Evolutionary conservation across 306 rosid genomes (phyloP), one percentile per base, ranked within the genome.

Genomic region (Urtica urens): DNA sequence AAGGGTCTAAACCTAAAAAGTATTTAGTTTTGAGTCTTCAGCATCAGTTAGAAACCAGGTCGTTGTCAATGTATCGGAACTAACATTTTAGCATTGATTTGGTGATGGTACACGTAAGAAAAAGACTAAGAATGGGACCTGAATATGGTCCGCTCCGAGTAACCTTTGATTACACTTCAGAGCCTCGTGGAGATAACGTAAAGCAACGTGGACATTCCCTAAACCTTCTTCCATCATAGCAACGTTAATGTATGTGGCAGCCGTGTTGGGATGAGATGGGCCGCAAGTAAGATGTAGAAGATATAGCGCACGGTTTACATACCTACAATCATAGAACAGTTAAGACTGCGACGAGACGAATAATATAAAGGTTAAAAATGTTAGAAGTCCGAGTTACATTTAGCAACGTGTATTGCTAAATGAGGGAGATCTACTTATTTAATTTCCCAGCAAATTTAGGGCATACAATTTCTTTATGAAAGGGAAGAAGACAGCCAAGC

Each of bases 221-320:
- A 90, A 62, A 57, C 97, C 95, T 84, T 84, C 97, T 75, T 90
- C 97, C 97, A 90, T 90, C 97, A 90, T 90, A 44, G 97, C 97
- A 44, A 90, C 95, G 55, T 90, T 90, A 43, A 90, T 90, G 68
- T 90, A 90, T 28, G 97, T 90, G 31, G 97, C 97, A 60, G 97
- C 97, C 40, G 97, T 90, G 70, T 90, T 90, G 56, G 97, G 97
- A 81, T 90, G 97, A 59, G 97, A 90, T 23, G 97, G 97, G 55
- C 97, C 97, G 50, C 94, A 90, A 5, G 95, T 90, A 45, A 90
- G 63, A 73, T 90, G 97, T 76, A 90, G 63, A 68, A 90, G 97
- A 62, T 84, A 90, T 64, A 90, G 39, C 10, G 97, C 97, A 37
- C 97, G 95, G 59, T 81, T 84, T 60, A 90, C 97, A 48, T 88